Conservation (phyloP, 225 moss, liverwort and hornwort species). For the Straminergon stramineum region DNA sequence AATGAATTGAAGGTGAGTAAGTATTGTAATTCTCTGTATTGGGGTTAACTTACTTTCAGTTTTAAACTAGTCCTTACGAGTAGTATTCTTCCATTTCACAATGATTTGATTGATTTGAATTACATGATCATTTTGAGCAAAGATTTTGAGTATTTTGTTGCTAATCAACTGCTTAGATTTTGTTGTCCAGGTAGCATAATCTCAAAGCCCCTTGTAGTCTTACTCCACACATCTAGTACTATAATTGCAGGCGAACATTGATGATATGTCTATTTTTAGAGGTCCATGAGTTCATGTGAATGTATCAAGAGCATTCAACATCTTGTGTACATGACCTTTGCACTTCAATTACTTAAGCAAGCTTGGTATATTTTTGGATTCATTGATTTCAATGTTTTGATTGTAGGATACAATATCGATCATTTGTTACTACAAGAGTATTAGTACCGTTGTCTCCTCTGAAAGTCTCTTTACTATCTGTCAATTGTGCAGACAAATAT, state of each 20-base stretch:
- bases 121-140: neutral
- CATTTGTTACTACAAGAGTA: slow-evolving; percentile 3
- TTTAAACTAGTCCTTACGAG: neutral
- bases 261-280: neutral
- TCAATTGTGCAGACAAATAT: slow-evolving; percentile 17
- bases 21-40: neutral
- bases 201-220: neutral
- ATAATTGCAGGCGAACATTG: neutral
- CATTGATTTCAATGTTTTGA: no score
- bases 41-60: neutral
- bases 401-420: slow-evolving; percentile 16
- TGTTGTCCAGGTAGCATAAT: neutral
- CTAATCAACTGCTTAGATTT: neutral
- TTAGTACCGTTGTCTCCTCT: neutral
- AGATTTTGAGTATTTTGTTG: neutral
- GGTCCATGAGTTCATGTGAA: no score
- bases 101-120: neutral
- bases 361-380: no score
- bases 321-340: no score
- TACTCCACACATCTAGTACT: neutral
- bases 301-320: no score
- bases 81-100: neutral
- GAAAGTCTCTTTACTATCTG: neutral
- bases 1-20: slow-evolving; percentile 11
- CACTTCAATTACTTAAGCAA: no score